These are phyloP conservation scores for Bromus sterilis DNA, from an alignment of 176 grass and related monocot genomes.

Conservation along the genomic window DNA sequence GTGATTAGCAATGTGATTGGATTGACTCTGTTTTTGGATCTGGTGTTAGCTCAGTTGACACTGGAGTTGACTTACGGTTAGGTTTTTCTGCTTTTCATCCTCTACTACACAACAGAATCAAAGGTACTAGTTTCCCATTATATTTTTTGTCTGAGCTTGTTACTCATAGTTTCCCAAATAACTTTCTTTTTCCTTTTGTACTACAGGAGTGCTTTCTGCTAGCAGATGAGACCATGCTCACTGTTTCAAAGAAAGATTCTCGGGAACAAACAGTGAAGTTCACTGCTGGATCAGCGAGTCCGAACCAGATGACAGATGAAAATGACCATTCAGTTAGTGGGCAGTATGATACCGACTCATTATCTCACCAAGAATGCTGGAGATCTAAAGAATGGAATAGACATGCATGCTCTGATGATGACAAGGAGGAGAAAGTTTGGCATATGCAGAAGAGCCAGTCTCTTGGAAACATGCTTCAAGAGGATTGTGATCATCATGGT, in stretches of 20 bases:
- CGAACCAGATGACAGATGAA: constrained; percentile 19
- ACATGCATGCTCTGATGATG: constrained; percentile 39
- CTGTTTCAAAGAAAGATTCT: constrained; percentile 17
- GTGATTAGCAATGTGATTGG: constrained; percentile 41
- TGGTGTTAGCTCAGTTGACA: constrained; percentile 21
- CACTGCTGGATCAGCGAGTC: constrained; percentile 11
- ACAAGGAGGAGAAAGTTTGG: constrained; percentile 17
- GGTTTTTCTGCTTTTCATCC: constrained; percentile 49
- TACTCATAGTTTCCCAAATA: background rate
- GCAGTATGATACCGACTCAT: constrained; percentile 24
- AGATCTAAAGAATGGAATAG: constrained; percentile 46
- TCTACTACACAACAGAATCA: constrained; percentile 22
- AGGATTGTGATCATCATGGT: constrained; percentile 22
- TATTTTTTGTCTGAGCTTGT: background rate
- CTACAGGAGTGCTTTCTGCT: constrained; percentile 24
- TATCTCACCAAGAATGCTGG: constrained; percentile 50
- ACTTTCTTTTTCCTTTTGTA: background rate
- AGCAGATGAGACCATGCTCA: constrained; percentile 29
- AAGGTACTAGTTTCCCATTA: constrained; percentile 33
- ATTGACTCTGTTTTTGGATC: constrained; percentile 31
- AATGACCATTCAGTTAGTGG: constrained; percentile 27
- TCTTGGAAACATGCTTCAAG: constrained; percentile 47
- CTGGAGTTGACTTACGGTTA: constrained; percentile 42
- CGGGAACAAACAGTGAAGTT: constrained; percentile 26
- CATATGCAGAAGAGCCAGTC: constrained; percentile 53